These are phyloP conservation scores for Pyrus pyrifolia DNA, from an alignment of 306 rosid genomes.

Conservation along the genomic window DNA sequence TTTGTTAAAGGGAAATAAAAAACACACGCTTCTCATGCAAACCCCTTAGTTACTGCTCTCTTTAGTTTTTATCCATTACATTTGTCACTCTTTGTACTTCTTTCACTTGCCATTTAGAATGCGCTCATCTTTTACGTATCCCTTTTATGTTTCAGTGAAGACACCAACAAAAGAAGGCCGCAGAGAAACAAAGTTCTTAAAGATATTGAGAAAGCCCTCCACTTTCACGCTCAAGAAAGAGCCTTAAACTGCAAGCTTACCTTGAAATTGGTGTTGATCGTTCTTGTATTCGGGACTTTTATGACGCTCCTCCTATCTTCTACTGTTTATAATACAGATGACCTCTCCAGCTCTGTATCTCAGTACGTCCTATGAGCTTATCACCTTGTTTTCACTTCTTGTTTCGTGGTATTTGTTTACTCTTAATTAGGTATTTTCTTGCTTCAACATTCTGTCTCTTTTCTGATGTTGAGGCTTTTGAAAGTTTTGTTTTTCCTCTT, in stretches of 20 bases:
- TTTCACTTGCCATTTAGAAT: conserved; percentile 3
- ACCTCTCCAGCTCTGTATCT: conserved; percentile 37
- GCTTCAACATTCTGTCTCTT: too few species aligned
- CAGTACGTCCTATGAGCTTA: conserved; percentile 36
- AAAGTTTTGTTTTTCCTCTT: not conserved
- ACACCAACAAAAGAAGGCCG: conserved; percentile 52
- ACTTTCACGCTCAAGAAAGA: conserved; percentile 25
- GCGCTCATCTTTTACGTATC: not conserved
- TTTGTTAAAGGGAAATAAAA: not conserved
- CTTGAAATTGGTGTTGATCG: conserved; percentile 52
- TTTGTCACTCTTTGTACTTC: conserved; percentile 1
- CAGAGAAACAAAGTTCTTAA: conserved; percentile 58
- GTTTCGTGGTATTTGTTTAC: not conserved
- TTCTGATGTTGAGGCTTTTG: not conserved
- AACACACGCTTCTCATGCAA: too few species aligned
- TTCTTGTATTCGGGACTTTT: conserved; percentile 59
- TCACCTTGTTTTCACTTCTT: conserved; percentile 1
- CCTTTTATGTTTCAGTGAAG: conserved; percentile 57
- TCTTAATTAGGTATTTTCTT: not conserved
- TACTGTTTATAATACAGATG: conserved; percentile 59
- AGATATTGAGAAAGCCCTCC: conserved; percentile 54
- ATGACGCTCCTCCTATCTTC: conserved; percentile 60
- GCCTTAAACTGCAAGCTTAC: conserved; percentile 54
- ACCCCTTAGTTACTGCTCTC: too few species aligned
- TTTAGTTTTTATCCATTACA: too few species aligned